Percentiles rank a stretch among this genome's conserved stretches.
phyloP scores from a whole-genome alignment of 2,329 filamentous ascomycete genomes.

The Claviceps purpurea region DNA sequence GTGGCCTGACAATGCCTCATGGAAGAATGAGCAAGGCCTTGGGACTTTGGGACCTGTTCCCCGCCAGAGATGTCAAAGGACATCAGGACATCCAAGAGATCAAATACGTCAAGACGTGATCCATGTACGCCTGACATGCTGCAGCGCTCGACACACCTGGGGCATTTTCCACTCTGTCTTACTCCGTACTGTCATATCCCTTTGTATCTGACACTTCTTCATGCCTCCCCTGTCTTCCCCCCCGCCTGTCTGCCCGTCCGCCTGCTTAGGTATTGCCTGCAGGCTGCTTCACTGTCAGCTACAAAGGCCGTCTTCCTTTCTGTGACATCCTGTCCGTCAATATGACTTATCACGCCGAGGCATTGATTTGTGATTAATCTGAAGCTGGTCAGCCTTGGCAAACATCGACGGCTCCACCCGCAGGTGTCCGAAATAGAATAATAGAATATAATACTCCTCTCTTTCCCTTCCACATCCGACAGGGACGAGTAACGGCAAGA shows the following conservation, averaged over 20 bases:
- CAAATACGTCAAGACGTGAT: no score
- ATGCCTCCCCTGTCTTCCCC: not conserved
- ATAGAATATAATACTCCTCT: not conserved
- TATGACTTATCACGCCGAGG: not conserved
- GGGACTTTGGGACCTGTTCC: not conserved
- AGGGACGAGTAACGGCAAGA: not conserved
- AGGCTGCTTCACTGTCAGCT: not conserved
- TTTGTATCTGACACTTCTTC: not conserved
- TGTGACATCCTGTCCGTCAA: no score
- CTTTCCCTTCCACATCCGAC: not conserved
- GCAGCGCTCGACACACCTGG: not conserved
- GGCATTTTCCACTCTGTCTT: not conserved
- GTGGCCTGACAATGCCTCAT: constrained; percentile 6
- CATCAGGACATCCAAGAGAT: no score
- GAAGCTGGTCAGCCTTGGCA: not conserved
- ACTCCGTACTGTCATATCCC: constrained; percentile 3
- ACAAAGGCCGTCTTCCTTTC: no score
- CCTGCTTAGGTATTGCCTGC: not conserved
- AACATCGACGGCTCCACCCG: not conserved
- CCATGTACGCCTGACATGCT: not conserved
- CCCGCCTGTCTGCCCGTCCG: not conserved
- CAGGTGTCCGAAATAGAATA: no score
- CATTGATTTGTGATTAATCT: not conserved
- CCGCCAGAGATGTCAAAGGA: not conserved
- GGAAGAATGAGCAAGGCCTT: constrained; percentile 5